Evolutionary conservation across 805 yeast species (phyloP).

Genomic region (Yamadazyma ubonensis): DNA sequence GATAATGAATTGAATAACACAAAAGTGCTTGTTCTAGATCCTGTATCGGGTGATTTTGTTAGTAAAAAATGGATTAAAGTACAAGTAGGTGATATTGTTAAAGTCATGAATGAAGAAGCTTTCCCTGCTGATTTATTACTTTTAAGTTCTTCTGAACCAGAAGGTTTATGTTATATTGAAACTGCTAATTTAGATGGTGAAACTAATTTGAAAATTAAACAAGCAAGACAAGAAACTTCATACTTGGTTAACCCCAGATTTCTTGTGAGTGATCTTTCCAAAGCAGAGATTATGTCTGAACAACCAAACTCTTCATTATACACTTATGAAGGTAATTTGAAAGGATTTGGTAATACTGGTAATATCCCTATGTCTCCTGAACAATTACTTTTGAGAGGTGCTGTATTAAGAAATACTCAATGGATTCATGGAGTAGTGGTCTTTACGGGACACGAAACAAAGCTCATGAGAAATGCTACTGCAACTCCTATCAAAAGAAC

Average conservation of each 20-base stretch:
- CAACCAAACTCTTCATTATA: conserved; percentile 92
- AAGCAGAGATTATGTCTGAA: conserved; percentile 64
- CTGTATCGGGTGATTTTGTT: conserved; percentile 58
- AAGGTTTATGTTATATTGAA: conserved; percentile 95
- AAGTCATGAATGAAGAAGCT: conserved; percentile 81
- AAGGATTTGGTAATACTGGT: conserved; percentile 50
- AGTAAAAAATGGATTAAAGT: conserved; percentile 81
- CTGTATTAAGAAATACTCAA: conserved; percentile 88
- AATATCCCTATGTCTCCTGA: conserved; percentile 80
- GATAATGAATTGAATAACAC: conserved; percentile 89
- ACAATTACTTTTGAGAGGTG: conserved; percentile 90
- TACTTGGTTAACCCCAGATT: conserved; percentile 65
- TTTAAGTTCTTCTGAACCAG: conserved; percentile 93
- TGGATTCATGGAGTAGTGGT: conserved; percentile 94
- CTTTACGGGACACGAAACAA: conserved; percentile 98
- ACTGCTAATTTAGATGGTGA: conserved; percentile 98
- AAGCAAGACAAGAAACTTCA: conserved; percentile 77
- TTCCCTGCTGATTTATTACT: conserved; percentile 91
- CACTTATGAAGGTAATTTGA: conserved; percentile 89
- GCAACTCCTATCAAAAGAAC: conserved; percentile 98
- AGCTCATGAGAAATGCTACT: conserved; percentile 96
- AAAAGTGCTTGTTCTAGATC: conserved; percentile 61
- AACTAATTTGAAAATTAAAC: conserved; percentile 93
- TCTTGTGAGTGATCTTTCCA: conserved; percentile 31
- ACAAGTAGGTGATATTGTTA: conserved; percentile 86